These are phyloP conservation scores for Schoenoplectus tabernaemontani DNA, from an alignment of 202 grass and related monocot genomes.

Conservation along the genomic window DNA sequence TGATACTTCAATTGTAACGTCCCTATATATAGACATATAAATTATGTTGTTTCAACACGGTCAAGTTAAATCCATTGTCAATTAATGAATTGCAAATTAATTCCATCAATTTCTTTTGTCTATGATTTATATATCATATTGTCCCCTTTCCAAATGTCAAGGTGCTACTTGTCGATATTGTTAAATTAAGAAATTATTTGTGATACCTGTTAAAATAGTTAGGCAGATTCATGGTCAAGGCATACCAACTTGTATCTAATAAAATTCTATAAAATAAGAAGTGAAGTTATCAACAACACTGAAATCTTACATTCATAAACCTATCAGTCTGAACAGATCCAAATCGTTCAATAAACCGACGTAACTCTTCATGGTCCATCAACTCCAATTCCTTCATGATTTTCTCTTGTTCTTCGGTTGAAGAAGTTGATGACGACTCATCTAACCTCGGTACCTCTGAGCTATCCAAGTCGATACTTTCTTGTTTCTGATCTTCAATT, in stretches of 20 bases:
- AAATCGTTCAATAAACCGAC: neutral
- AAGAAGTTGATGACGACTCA: neutral
- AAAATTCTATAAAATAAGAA: neutral
- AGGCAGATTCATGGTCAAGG: neutral
- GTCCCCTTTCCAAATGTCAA: no score
- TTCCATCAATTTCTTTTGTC: no score
- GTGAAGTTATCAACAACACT: no score
- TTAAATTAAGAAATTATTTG: neutral
- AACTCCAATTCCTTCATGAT: neutral
- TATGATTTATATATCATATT: no score
- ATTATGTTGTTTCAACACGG: neutral
- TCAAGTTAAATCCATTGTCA: neutral
- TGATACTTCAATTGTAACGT: no score
- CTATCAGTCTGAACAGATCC: slow-evolving; percentile 7
- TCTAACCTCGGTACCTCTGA: neutral
- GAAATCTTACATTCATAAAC: slow-evolving; percentile 26
- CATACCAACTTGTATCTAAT: no score
- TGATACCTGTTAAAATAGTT: neutral
- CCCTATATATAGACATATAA: neutral
- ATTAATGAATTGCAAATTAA: neutral
- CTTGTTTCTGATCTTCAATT: neutral
- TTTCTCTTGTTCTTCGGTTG: slow-evolving; percentile 16
- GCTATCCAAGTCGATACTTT: slow-evolving; percentile 18
- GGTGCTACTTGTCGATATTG: neutral
- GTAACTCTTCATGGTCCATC: neutral